Evolutionary conservation across 768 basidiomycete genomes (phyloP).

Genomic region (Kwoniella newhampshirensis): DNA sequence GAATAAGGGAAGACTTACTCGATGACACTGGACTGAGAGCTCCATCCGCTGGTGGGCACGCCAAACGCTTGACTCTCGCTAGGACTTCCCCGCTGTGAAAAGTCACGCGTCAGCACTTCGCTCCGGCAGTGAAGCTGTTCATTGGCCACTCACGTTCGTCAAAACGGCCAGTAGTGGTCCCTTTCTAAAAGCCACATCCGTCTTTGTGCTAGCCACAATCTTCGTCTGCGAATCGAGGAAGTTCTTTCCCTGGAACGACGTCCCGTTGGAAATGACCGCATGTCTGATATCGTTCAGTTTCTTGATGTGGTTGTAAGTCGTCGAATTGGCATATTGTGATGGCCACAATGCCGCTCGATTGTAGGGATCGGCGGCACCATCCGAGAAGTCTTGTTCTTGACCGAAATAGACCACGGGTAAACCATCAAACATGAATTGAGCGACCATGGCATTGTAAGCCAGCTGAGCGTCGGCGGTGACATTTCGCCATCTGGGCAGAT

Average conservation of each 20-base stretch:
- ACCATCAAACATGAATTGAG: slow-evolving; percentile 49
- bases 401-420: slow-evolving; percentile 50
- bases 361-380: slow-evolving; percentile 43
- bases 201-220: slow-evolving; percentile 29
- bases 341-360: slow-evolving; percentile 50
- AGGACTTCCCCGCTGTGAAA: slow-evolving; percentile 32
- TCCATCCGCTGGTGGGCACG: slow-evolving; percentile 35
- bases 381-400: slow-evolving; percentile 47
- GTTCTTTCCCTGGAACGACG: slow-evolving; percentile 31
- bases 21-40: slow-evolving; percentile 39
- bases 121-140: neutral
- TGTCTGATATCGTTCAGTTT: slow-evolving; percentile 41
- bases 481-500: slow-evolving; percentile 48
- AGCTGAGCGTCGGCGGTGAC: slow-evolving; percentile 44
- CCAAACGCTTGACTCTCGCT: slow-evolving; percentile 37
- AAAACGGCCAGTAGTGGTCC: slow-evolving; percentile 47
- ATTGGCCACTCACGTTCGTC: slow-evolving; percentile 44
- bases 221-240: slow-evolving; percentile 36
- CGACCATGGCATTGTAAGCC: slow-evolving; percentile 49
- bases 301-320: slow-evolving; percentile 45
- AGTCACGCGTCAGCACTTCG: neutral
- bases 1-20: slow-evolving; percentile 33
- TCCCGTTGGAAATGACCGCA: slow-evolving; percentile 41
- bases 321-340: slow-evolving; percentile 42
- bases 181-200: slow-evolving; percentile 48